Evolutionary conservation across 306 rosid species (phyloP).

Genomic region (Parietaria judaica): DNA sequence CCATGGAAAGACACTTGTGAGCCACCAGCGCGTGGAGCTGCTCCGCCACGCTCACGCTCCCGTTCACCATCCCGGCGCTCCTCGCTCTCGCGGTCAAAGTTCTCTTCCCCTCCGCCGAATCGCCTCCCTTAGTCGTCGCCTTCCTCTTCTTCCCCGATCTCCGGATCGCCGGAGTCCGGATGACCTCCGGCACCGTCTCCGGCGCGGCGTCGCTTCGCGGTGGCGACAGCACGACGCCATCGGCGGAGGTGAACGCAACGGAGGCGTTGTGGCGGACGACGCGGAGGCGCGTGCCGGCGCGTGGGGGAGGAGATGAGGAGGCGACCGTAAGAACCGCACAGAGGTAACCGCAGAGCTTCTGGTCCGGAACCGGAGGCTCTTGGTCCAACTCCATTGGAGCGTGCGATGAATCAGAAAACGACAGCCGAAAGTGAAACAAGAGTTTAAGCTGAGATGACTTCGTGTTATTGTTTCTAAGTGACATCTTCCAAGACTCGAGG

Average conservation of each 20-base stretch:
- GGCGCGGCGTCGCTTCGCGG: constrained; percentile 4
- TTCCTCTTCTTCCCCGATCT: background rate
- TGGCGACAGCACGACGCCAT: constrained; percentile 41
- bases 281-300: constrained; percentile 33
- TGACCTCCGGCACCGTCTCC: background rate
- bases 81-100: constrained; percentile 32
- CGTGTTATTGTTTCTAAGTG: too few relatives aligned
- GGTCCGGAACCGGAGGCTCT: constrained; percentile 25
- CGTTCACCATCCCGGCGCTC: constrained; percentile 59
- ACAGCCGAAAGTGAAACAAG: too few relatives aligned
- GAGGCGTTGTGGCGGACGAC: constrained; percentile 21
- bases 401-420: background rate
- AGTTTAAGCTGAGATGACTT: too few relatives aligned
- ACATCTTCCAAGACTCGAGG: too few relatives aligned
- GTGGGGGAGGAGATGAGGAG: constrained; percentile 5
- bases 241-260: constrained; percentile 34
- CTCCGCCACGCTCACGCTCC: constrained; percentile 70
- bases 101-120: background rate
- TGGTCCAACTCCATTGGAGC: constrained; percentile 6
- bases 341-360: constrained; percentile 80
- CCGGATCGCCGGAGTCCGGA: background rate
- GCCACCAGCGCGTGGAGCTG: constrained; percentile 64
- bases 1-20: constrained; percentile 42
- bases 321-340: constrained; percentile 46
- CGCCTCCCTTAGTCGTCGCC: constrained; percentile 15